Conservation (phyloP, 2,329 filamentous ascomycete genomes). For the Hymenotorrendiella dingleyae region DNA sequence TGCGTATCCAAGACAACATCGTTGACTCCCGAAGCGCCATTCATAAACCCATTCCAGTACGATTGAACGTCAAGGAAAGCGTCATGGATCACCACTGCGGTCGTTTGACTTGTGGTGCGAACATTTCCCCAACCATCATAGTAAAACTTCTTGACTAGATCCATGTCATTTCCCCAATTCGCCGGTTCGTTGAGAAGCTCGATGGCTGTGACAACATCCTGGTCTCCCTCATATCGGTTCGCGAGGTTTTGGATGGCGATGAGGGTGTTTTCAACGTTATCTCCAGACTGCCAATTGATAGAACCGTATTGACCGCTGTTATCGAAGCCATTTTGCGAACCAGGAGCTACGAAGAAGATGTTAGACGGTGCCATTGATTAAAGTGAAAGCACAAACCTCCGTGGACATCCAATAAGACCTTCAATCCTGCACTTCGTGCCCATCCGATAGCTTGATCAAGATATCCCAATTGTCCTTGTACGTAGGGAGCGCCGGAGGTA, state of each 20-base stretch:
- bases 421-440: conserved; percentile 51
- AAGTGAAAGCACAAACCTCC: conserved; percentile 42
- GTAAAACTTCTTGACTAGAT: conserved; percentile 35
- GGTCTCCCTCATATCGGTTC: conserved; percentile 34
- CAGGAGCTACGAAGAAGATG: conserved; percentile 37
- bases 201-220: conserved; percentile 37
- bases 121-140: conserved; percentile 46
- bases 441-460: conserved; percentile 53
- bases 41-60: conserved; percentile 58
- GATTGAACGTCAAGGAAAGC: conserved; percentile 46
- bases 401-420: conserved; percentile 63
- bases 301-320: conserved; percentile 51
- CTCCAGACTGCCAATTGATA: conserved; percentile 41
- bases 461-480: conserved; percentile 53
- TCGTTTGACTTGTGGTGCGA: conserved; percentile 38
- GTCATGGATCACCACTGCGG: conserved; percentile 51
- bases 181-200: conserved; percentile 39
- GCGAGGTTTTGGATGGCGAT: conserved; percentile 34
- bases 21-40: conserved; percentile 37
- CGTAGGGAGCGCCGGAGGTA: conserved; percentile 50
- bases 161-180: conserved; percentile 32
- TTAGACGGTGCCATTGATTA: not conserved
- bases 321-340: conserved; percentile 63
- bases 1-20: conserved; percentile 38
- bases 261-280: conserved; percentile 34